Evolutionary conservation across 805 yeast species (phyloP), one percentile per base, ranked within the genome.

Genomic region (Cyberlindnera suaveolens): DNA sequence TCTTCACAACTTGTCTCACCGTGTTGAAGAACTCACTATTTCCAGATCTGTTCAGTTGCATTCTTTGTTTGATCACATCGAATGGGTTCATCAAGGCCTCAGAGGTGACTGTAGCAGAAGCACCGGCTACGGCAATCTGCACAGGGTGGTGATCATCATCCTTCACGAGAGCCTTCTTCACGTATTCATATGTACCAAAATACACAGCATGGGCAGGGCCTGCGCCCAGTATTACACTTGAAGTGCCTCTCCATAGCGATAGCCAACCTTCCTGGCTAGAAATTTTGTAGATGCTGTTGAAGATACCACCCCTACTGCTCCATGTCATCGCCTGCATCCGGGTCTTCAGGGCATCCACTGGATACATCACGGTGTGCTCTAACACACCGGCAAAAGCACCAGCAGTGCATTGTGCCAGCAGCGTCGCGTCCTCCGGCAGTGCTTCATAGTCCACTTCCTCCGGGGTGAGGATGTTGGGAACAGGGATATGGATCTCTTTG

Each of bases 191-290:
- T 3, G 93, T 93, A 5, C 90, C 81, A 63, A 90, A 91, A 63
- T 93, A 91, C n/a, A 93, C 84, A 3, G 98, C 98, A 68, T 91
- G 99, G 4, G 98, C 97, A 4, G 99, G 99, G 4, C 99, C 99
- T 19, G 99, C 97, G 36, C 99, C 99, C 44, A 90, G 58, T 2
- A 89, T 80, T 31, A 91, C 96, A 2, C 96, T 84, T 10, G 89
- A 80, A 8, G 91, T 89, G 43, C 99, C 99, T 57, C 95, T 72
- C 98, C 98, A 91, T 20, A 91, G 74, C 2, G 95, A 83, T 34
- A 76, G 60, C 33, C 90, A 84, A 3, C 99, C 99, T 64, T 91
- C 98, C 17, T 80, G 71, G 10, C 91, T 75, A 4, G 88, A 74
- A 41, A 93, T 89, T 48, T 75, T 74, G 30, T 86, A 70, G 31